Base-by-base conservation (phyloP, 163 green algal genomes). In the Scenedesmus sp. region DNA sequence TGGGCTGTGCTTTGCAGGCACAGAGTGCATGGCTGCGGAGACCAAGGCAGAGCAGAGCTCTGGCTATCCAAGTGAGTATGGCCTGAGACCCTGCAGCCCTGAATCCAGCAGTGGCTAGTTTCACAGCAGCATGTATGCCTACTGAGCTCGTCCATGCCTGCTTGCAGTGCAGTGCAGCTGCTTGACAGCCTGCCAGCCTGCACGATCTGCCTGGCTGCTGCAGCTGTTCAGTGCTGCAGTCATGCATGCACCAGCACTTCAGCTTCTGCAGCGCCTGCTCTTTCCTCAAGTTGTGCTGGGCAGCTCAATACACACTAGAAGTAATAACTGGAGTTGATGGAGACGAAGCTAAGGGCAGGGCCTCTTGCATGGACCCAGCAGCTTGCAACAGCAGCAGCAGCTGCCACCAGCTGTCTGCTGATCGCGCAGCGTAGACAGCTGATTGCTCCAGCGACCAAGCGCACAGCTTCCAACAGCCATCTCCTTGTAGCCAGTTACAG, bases 41-140 rank as follows among this genome's bases (percentile, higher is more conserved):
- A 79, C 70, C 70, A 79, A 52, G 70, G 70, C 70, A 79, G 70
- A 79, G 70, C 70, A 79, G 23, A 79, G 70, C 70, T 79, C 77
- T 84, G 77, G 34, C 77, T 84, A 84, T 10, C 2, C 77, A n/a
- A 84, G 77, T 84, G 77, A 84, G 77, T 57, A 60, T 23, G 34
- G 77, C 77, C 8, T 20, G 9, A 8, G 46, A 34, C 77, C 34
- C 13, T 9, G 46, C 13, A 2, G 26, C 34, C 77, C 26, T 84
- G 77, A 84, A 84, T 34, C 12, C 70, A 79, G 3, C 70, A 84
- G 77, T 9, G 59, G 77, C 77, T 84, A 15, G 26, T 60, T 23
- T 60, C 13, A 84, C 77, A 84, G 77, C 77, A 60, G 77, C 77
- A 56, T 59, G 10, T 4, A 5, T 15, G 13, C 5, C 23, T 7